Evolutionary conservation across 257 asterid species (phyloP), one percentile per base, ranked within the genome.

Genomic region (Cynanchum wilfordii): DNA sequence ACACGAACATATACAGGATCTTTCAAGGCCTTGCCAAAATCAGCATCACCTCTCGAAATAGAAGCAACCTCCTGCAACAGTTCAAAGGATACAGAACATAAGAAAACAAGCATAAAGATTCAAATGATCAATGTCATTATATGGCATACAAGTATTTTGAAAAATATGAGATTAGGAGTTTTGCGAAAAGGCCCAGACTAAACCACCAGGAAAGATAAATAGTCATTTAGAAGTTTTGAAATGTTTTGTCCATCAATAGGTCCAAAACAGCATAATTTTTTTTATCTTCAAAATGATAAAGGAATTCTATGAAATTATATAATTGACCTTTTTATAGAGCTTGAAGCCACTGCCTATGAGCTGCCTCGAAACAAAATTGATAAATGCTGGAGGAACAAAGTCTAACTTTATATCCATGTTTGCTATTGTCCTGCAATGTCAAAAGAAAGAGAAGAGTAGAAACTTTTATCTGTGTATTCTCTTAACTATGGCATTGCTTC

Each of bases 291-390:
- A 20, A 3, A n/a, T n/a, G n/a, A n/a, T n/a, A n/a, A n/a, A 29
- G 7, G 69, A 24, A 10, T 22, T 67, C 13, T 57, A 36, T 58
- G 29, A 50, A 40, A 38, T 68, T n/a, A 20, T 17, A 55, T 19
- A 20, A 64, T 75, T 65, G n/a, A 77, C 99, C 98, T 89, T 94
- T 74, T 94, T 91, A 73, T 82, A 94, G 81, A 91, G 99, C 89
- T 81, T 91, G 92, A 94, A 94, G 49, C 99, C 99, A 44, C 95
- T 88, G 44, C 93, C 96, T 29, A 91, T 30, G 58, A 94, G 86
- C 87, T 94, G 99, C 88, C 99, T 91, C 12, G 99, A 84, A 10
- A 86, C 68, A 73, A 94, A 94, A 78, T 94, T 94, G 79, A 94
- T 89, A 51, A 94, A 77, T 45, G 93, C 72, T 5, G 98, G 88